phyloP scores from a whole-genome alignment of 164 flowering plant genomes.

The grape (Vitis vinifera) region ASM3070453v1 NC_081805.1:13249501-13250000 shows the following conservation, averaged over 20 bases:
- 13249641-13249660: background rate
- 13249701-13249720: too few species aligned
- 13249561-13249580: background rate
- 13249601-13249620: constrained; percentile 1
- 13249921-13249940: constrained; percentile 1
- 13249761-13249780: too few species aligned
- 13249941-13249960: constrained; percentile 2
- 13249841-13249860: too few species aligned
- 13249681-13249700: too few species aligned
- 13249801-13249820: too few species aligned
- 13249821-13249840: too few species aligned
- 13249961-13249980: constrained; percentile 9
- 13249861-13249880: too few species aligned
- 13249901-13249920: constrained; percentile 1
- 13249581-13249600: background rate
- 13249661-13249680: background rate
- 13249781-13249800: too few species aligned
- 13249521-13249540: background rate
- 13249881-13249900: constrained; percentile 9
- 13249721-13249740: too few species aligned
- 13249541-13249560: background rate
- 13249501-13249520: background rate
- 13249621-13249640: background rate
- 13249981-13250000: background rate
- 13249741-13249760: too few species aligned